These are phyloP conservation scores for Termitomyces sp. DNA, from an alignment of 768 basidiomycete species.

Conservation along the genomic window DNA sequence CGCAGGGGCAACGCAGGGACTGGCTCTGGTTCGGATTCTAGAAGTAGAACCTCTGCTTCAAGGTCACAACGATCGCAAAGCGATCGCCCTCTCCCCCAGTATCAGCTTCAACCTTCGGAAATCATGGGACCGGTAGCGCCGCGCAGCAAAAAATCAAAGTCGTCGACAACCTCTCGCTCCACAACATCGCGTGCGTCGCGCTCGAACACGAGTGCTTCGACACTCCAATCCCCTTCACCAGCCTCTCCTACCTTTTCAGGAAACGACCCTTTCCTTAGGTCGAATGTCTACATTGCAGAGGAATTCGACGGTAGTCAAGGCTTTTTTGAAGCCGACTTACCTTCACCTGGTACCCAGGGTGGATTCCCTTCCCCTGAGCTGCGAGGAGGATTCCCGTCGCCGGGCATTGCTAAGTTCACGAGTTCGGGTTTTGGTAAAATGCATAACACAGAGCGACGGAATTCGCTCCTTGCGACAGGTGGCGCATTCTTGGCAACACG, in stretches of 20 bases:
- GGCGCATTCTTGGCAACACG: slow-evolving; percentile 19
- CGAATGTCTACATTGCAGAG: slow-evolving; percentile 2
- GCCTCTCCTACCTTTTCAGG: slow-evolving; percentile 29
- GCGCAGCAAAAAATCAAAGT: slow-evolving; percentile 19
- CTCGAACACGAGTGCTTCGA: slow-evolving; percentile 29
- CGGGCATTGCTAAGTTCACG: slow-evolving; percentile 2
- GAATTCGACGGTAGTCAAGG: slow-evolving; percentile 18
- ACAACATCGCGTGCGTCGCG: slow-evolving; percentile 19
- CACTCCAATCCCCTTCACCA: slow-evolving; percentile 46
- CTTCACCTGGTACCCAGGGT: slow-evolving; percentile 3
- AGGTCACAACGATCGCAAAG: slow-evolving; percentile 15
- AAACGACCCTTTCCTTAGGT: slow-evolving; percentile 1
- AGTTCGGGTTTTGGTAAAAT: slow-evolving; percentile 7
- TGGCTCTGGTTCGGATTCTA: slow-evolving; percentile 52
- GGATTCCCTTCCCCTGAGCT: slow-evolving; percentile 5
- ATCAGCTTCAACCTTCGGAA: neutral
- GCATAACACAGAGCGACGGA: slow-evolving; percentile 3
- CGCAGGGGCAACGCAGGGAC: slow-evolving; percentile 27
- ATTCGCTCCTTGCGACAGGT: slow-evolving; percentile 11
- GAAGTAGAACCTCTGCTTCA: slow-evolving; percentile 58
- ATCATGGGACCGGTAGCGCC: neutral
- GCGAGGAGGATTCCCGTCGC: slow-evolving; percentile 10
- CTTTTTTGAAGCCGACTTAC: slow-evolving; percentile 11
- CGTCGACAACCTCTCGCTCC: slow-evolving; percentile 29
- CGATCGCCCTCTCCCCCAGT: slow-evolving; percentile 2